Conservation (phyloP, 106 monocot genomes). For the Phalaenopsis equestris region DNA sequence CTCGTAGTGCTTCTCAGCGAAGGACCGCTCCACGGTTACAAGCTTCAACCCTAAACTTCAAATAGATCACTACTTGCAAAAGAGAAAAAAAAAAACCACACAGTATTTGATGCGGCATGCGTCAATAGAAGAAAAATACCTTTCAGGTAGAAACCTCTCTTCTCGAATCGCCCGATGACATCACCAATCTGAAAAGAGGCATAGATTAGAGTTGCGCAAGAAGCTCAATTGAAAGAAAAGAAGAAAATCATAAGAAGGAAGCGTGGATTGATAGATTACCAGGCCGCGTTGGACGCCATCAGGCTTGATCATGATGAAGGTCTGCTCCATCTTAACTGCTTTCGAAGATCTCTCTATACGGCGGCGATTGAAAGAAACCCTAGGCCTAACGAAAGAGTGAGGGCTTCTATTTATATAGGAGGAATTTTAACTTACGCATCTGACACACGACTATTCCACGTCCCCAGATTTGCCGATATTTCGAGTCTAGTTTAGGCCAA, state of each 20-base stretch:
- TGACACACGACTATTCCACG: neutral
- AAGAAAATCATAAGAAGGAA: neutral
- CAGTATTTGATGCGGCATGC: neutral
- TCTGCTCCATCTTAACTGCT: conserved; percentile 47
- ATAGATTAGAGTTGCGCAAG: neutral
- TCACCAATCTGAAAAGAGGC: conserved; percentile 48
- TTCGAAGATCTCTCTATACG: neutral
- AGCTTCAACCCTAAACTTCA: conserved; percentile 61
- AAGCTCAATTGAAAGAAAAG: neutral
- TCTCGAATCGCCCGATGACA: conserved; percentile 83
- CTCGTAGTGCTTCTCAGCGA: conserved; percentile 94
- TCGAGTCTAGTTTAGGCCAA: too few relatives aligned
- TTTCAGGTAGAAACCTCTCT: conserved; percentile 87
- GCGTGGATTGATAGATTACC: conserved; percentile 20
- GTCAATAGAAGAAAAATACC: conserved; percentile 22
- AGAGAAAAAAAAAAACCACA: neutral
- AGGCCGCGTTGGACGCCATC: conserved; percentile 92
- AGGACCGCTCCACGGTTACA: conserved; percentile 60
- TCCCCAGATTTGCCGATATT: too few relatives aligned
- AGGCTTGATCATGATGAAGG: conserved; percentile 98
- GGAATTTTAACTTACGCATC: neutral
- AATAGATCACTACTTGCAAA: neutral
- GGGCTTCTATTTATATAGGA: neutral
- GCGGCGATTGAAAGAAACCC: neutral
- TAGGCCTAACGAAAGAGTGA: neutral